phyloP scores from a whole-genome alignment of 768 basidiomycete species.

The Asterophora parasitica region DNA sequence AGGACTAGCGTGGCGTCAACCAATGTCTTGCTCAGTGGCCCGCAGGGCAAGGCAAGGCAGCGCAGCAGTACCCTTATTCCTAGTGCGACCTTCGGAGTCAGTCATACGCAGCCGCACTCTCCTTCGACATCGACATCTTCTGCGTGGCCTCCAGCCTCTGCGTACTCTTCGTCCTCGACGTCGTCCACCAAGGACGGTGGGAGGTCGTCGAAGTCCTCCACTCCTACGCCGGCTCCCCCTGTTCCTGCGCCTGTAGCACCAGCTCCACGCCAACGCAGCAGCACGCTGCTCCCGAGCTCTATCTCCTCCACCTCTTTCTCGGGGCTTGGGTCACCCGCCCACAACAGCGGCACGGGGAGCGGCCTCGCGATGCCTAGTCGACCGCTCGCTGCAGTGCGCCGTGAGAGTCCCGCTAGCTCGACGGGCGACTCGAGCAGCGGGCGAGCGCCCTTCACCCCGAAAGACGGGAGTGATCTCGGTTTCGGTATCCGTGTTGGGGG shows the following conservation, averaged over 20 bases:
- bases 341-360: neutral
- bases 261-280: slow-evolving; percentile 33
- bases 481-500: slow-evolving; percentile 9
- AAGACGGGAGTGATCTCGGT: slow-evolving; percentile 68
- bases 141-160: no score
- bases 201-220: neutral
- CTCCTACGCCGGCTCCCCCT: neutral
- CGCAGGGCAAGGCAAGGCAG: slow-evolving; percentile 14
- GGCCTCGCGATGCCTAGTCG: slow-evolving; percentile 32
- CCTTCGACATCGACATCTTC: slow-evolving; percentile 1
- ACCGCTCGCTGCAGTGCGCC: slow-evolving; percentile 51
- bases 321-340: neutral
- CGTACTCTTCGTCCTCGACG: neutral
- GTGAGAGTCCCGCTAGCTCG: slow-evolving; percentile 78
- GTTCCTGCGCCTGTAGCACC: neutral
- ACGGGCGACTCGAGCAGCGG: slow-evolving; percentile 83
- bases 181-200: neutral
- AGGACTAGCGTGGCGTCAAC: slow-evolving; percentile 6
- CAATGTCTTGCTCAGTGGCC: neutral
- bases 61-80: slow-evolving; percentile 38
- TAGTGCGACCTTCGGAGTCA: slow-evolving; percentile 14
- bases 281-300: slow-evolving; percentile 31
- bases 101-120: no score
- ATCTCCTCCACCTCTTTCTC: slow-evolving; percentile 5
- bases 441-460: slow-evolving; percentile 68